Conservation (phyloP, 1,284 basidiomycete genomes). For the Ustilago vetiveriae region DNA sequence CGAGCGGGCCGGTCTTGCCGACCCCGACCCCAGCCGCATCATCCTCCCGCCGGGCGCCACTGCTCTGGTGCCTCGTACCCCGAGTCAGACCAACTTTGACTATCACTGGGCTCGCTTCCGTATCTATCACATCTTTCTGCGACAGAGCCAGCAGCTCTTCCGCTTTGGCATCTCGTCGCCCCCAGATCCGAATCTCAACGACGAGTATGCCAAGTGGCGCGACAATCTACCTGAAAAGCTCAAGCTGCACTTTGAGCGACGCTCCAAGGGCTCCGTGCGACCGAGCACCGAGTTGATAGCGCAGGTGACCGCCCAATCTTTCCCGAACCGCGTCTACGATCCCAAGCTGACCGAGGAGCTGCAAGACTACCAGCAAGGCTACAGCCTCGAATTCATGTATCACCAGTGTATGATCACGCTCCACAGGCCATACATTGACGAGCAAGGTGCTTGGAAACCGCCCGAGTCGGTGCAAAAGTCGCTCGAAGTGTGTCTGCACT, state of each 20-base stretch:
- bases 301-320: slow-evolving; percentile 25
- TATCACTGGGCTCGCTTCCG: slow-evolving; percentile 53
- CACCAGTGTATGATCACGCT: slow-evolving; percentile 52
- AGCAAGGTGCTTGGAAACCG: slow-evolving; percentile 49
- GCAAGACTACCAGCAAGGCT: slow-evolving; percentile 49
- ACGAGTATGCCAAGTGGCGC: slow-evolving; percentile 47
- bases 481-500: slow-evolving; percentile 51
- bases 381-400: slow-evolving; percentile 51
- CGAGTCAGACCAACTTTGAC: slow-evolving; percentile 46
- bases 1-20: slow-evolving; percentile 44
- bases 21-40: slow-evolving; percentile 39
- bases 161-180: slow-evolving; percentile 51
- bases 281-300: slow-evolving; percentile 30
- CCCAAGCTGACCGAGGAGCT: slow-evolving; percentile 41
- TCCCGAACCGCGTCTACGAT: slow-evolving; percentile 35
- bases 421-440: slow-evolving; percentile 57
- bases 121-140: slow-evolving; percentile 49
- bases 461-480: slow-evolving; percentile 51
- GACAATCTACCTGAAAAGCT: slow-evolving; percentile 45
- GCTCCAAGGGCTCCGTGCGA: slow-evolving; percentile 32
- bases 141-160: slow-evolving; percentile 52
- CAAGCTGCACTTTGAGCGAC: slow-evolving; percentile 41
- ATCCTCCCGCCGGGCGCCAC: slow-evolving; percentile 45
- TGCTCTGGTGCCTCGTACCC: slow-evolving; percentile 35
- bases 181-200: slow-evolving; percentile 41